Conservation (phyloP, 805 yeast species). For the Candida awuae region DNA sequence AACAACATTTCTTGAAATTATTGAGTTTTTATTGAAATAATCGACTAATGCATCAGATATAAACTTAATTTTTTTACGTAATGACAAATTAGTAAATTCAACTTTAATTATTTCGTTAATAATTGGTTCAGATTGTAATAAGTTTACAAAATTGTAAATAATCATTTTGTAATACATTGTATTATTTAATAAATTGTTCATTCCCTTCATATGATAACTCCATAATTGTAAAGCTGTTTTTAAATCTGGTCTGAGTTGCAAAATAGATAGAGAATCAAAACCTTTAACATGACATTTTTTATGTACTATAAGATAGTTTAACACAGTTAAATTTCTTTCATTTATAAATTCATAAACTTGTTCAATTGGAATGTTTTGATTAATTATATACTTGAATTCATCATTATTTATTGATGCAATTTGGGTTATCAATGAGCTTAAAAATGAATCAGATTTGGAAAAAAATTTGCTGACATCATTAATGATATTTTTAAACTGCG, state of each 20-base stretch:
- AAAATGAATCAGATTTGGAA: not conserved
- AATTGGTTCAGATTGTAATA: not conserved
- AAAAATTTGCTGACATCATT: no score
- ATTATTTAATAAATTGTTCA: not conserved
- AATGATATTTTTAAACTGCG: not conserved
- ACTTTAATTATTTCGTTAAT: conserved; percentile 4
- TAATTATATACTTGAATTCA: not conserved
- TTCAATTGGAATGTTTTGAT: not conserved
- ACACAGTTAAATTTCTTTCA: not conserved
- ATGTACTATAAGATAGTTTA: not conserved
- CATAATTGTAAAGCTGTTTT: not conserved
- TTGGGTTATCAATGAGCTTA: not conserved
- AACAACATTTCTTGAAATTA: conserved; percentile 6
- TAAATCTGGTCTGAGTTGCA: not conserved
- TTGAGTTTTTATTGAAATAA: conserved; percentile 1
- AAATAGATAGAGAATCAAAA: not conserved
- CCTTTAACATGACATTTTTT: not conserved
- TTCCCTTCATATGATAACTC: conserved; percentile 1
- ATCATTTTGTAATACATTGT: conserved; percentile 3
- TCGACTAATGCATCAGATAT: not conserved
- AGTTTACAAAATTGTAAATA: not conserved
- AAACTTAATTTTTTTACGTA: conserved; percentile 3
- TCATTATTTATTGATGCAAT: not conserved
- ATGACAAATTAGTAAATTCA: conserved; percentile 9
- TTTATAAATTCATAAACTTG: not conserved